These are phyloP conservation scores for Chenopodium formosanum DNA, from an alignment of 148 eudicot genomes.

Conservation along the genomic window DNA sequence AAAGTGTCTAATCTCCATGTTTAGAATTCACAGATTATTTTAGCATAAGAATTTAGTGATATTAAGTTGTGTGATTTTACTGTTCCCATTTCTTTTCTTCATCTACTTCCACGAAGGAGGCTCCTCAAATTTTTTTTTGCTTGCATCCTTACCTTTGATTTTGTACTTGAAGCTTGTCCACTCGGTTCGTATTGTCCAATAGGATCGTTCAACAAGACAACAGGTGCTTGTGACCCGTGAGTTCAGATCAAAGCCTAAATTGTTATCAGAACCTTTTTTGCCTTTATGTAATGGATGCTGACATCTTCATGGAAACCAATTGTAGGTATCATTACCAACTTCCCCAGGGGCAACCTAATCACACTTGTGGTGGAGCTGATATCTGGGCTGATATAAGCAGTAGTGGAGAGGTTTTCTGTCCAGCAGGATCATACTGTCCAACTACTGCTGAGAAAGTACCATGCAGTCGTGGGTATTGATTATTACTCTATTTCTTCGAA, in stretches of 20 bases:
- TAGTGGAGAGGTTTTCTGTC: not conserved
- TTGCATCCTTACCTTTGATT: conserved; percentile 15
- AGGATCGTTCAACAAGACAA: conserved; percentile 48
- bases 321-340: not conserved
- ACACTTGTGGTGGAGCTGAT: not conserved
- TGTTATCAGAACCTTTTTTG: not conserved
- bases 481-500: not conserved
- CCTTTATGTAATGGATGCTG: not conserved
- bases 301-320: not conserved
- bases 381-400: not conserved
- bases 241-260: conserved; percentile 23
- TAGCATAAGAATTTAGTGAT: not conserved
- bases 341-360: not conserved
- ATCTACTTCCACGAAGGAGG: not conserved
- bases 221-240: conserved; percentile 91
- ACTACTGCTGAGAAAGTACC: not conserved
- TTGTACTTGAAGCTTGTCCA: conserved; percentile 71
- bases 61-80: not conserved
- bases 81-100: not conserved
- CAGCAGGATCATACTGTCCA: not conserved
- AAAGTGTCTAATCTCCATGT: not conserved
- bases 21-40: not conserved
- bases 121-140: not conserved
- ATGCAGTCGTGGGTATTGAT: not conserved
- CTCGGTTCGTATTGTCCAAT: conserved; percentile 83